These are phyloP conservation scores for Kitagawia praeruptora DNA, from an alignment of 129 eudicot species.

Conservation along the genomic window DNA sequence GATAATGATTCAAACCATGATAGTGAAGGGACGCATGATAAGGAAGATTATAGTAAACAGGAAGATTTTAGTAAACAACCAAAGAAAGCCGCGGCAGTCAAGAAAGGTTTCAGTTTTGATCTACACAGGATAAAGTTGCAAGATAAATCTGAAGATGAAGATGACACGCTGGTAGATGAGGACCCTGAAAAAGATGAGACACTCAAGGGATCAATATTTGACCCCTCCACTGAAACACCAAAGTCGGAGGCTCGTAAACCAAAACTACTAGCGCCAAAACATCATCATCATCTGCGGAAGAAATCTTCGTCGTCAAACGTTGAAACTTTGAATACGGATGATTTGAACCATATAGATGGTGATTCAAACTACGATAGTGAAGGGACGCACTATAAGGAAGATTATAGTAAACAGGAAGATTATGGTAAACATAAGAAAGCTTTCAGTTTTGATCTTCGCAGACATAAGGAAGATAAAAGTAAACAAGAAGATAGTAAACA, in stretches of 20 bases:
- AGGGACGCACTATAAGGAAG: conserved; percentile 17
- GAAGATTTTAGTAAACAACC: not conserved
- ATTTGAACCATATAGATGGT: conserved; percentile 12
- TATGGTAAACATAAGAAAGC: conserved; percentile 21
- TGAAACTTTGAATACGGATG: not conserved
- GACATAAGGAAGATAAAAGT: conserved; percentile 14
- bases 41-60: conserved; percentile 10
- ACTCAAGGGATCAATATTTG: conserved; percentile 75
- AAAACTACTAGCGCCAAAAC: not conserved
- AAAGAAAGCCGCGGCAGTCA: not conserved
- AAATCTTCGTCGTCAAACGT: not conserved
- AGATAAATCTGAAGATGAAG: conserved; percentile 20
- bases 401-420: conserved; percentile 11
- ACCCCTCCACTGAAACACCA: conserved; percentile 22
- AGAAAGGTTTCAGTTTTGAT: conserved; percentile 44
- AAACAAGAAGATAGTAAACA: not conserved
- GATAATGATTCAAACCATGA: conserved; percentile 3
- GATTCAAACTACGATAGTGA: not conserved
- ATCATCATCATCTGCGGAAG: conserved; percentile 1
- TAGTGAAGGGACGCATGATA: not conserved
- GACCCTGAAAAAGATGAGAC: conserved; percentile 67
- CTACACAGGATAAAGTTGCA: conserved; percentile 30
- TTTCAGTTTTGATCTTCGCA: conserved; percentile 42
- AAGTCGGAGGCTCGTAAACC: conserved; percentile 1
- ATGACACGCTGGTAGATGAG: conserved; percentile 17